These are phyloP conservation scores for Acer yangbiense DNA, from an alignment of 345 rosid species.

Conservation along the genomic window DNA sequence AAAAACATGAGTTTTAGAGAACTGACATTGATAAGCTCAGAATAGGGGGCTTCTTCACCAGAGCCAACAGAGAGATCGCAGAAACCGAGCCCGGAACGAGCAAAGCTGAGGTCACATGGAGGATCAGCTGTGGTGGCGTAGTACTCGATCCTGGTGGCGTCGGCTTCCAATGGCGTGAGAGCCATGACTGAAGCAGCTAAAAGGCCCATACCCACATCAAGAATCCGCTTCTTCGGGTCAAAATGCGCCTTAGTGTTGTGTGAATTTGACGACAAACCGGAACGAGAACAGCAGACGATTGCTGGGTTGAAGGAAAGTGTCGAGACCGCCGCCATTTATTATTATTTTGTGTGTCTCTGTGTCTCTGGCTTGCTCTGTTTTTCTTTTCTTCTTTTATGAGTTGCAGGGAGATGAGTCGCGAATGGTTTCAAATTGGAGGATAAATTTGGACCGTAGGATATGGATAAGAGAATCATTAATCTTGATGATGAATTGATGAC, in stretches of 20 bases:
- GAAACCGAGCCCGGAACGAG: constrained; percentile 79
- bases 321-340: constrained; percentile 38
- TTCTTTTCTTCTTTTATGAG: not conserved
- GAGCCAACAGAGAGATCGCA: constrained; percentile 72
- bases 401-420: constrained; percentile 2
- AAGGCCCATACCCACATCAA: constrained; percentile 61
- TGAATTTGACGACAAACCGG: constrained; percentile 24
- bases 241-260: constrained; percentile 22
- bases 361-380: not conserved
- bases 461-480: constrained; percentile 21
- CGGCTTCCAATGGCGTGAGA: constrained; percentile 66
- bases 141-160: constrained; percentile 86
- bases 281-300: constrained; percentile 36
- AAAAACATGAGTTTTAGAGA: not conserved
- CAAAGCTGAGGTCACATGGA: constrained; percentile 65
- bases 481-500: not conserved
- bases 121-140: constrained; percentile 91
- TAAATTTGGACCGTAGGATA: constrained; percentile 19
- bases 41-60: constrained; percentile 75
- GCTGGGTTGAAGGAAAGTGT: constrained; percentile 24
- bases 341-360: not conserved
- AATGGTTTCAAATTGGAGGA: constrained; percentile 3
- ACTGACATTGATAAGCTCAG: constrained; percentile 76
- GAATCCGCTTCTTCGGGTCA: constrained; percentile 31
- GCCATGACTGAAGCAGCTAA: constrained; percentile 69